Base-by-base conservation (phyloP, 768 basidiomycete species). In the Suillus variegatus region DNA sequence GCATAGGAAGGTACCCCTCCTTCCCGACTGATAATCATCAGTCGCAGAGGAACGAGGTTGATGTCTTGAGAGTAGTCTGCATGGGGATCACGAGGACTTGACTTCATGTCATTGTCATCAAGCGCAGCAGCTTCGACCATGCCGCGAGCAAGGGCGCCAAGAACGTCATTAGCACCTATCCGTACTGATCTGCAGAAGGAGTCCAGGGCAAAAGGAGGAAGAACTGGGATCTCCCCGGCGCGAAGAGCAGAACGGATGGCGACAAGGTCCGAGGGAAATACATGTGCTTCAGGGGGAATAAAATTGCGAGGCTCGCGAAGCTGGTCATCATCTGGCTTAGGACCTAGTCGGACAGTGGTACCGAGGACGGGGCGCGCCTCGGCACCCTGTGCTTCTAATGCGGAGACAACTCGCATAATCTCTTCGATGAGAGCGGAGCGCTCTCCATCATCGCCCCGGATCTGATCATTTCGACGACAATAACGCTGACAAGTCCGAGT, bases 1-100 rank as follows among this genome's bases (percentile, higher is more conserved):
- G 97, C 97, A 75, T 98, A 99, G 0, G 97, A 99, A 25, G 97
- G 97, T 4, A 99, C 90, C 16, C 97, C 97, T 28, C 97, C 97
- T 77, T 97, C 94, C 22, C 91, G 86, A 76, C 95, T 97, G 78
- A 99, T 98, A 76, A 99, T 91, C 92, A 99, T 96, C 65, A 99
- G 85, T 36, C 97, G 92, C 63, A 98, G 81, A 1, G 97, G 97
- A 4, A 95, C 96, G 64, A 99, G 86, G 78, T 99, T 93, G 63
- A 89, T 77, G 40, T 89, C 86, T 38, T 82, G 81, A 0, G 83
- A 82, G 64, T 76, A 75, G 41, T 82, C 79, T 14, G 73, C 73
- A 51, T 80, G 75, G 18, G 79, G 70, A n/a, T 77, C 74, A 38
- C 65, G 66, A 35, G 71, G 73, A 13, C 70, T 72, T 61, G 75